A percentile compares a stretch with the other conserved stretches of the same genome.
Evolutionary conservation across 1,284 basidiomycete genomes (phyloP).

Genomic region (Apiotrichum brassicae): DNA sequence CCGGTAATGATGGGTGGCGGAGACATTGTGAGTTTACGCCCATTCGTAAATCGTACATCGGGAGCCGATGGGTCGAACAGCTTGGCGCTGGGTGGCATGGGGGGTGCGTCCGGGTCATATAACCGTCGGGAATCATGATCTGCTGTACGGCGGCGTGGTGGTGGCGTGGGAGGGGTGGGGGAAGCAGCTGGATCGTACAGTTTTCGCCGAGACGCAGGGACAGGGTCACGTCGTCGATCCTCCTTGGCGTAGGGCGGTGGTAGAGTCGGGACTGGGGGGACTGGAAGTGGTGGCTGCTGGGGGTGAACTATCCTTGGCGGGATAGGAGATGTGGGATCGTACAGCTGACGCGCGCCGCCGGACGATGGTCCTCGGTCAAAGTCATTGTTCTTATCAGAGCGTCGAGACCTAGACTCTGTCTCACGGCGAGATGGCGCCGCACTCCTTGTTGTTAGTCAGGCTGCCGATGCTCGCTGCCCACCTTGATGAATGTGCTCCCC

Average conservation of each 20-base stretch:
- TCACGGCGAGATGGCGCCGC: conserved; percentile 1
- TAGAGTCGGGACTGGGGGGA: conserved; percentile 1
- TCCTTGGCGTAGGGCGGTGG: background rate
- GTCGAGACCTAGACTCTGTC: too few relatives aligned
- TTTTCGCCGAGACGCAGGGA: background rate
- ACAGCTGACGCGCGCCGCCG: conserved; percentile 12
- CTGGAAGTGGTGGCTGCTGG: background rate
- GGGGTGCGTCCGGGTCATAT: conserved; percentile 9
- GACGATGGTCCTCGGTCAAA: conserved; percentile 15
- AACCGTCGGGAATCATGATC: background rate
- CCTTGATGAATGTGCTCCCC: background rate
- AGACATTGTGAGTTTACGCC: background rate
- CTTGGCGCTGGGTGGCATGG: background rate
- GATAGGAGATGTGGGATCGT: conserved; percentile 5
- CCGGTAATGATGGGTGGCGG: background rate
- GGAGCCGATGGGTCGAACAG: conserved; percentile 52
- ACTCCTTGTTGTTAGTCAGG: background rate
- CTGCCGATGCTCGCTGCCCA: background rate
- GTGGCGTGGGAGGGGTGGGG: conserved; percentile 5
- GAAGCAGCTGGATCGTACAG: conserved; percentile 16
- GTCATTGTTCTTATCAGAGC: conserved; percentile 12
- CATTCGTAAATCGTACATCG: conserved; percentile 27
- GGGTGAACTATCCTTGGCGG: background rate
- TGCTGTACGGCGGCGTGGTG: conserved; percentile 3
- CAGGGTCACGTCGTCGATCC: conserved; percentile 7